phyloP scores from a whole-genome alignment of 2,329 filamentous ascomycete genomes.

The Leptoxyphium fumago region DNA sequence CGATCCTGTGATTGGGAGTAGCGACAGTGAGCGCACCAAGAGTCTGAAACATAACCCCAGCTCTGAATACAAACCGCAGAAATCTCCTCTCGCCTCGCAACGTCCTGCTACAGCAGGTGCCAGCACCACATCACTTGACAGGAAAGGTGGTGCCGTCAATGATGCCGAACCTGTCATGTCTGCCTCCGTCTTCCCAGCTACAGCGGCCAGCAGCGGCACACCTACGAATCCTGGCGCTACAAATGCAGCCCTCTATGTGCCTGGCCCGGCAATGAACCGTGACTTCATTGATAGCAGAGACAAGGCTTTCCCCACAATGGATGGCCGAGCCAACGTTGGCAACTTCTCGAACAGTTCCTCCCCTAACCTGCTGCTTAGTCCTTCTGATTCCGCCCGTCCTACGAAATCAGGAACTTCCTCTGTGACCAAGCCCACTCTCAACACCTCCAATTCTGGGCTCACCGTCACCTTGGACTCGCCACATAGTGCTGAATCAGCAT shows the following conservation, averaged over 20 bases:
- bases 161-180: not conserved
- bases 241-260: slow-evolving; percentile 3
- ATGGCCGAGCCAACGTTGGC: slow-evolving; percentile 8
- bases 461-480: not conserved
- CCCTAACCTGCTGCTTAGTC: not conserved
- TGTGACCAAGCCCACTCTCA: not conserved
- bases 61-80: slow-evolving; percentile 7
- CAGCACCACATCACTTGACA: slow-evolving; percentile 4
- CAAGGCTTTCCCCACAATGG: slow-evolving; percentile 6
- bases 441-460: not conserved
- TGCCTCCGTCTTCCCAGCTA: not conserved
- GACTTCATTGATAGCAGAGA: slow-evolving; percentile 19
- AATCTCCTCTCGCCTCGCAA: slow-evolving; percentile 3
- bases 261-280: slow-evolving; percentile 13
- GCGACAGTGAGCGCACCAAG: not conserved
- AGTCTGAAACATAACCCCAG: slow-evolving; percentile 6
- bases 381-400: not conserved
- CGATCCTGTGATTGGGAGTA: not conserved
- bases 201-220: not conserved
- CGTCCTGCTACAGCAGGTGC: slow-evolving; percentile 8
- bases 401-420: not conserved
- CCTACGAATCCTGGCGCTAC: slow-evolving; percentile 1
- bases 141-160: slow-evolving; percentile 4
- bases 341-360: slow-evolving; percentile 1
- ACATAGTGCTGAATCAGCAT: not conserved